Conservation (phyloP, 352 stramenopile species). For the Phytophthora fragariae region DNA sequence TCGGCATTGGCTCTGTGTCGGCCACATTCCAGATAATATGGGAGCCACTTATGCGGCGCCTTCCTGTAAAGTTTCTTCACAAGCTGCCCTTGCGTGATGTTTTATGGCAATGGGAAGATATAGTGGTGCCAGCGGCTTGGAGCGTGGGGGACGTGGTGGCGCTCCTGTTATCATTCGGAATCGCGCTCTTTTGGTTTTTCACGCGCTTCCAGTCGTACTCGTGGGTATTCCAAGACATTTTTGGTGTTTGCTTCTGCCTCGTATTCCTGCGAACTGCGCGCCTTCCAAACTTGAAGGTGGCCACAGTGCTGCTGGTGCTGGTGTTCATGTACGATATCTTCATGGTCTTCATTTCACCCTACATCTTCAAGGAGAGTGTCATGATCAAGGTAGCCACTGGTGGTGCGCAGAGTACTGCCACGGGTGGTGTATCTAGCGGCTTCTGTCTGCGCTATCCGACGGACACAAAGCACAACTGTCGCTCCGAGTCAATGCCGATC, state of each 20-base stretch:
- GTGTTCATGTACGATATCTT: constrained; percentile 98
- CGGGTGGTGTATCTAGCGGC: constrained; percentile 46
- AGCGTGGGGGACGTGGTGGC: constrained; percentile 91
- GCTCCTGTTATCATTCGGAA: constrained; percentile 58
- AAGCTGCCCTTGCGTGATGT: constrained; percentile 58
- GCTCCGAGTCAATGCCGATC: constrained; percentile 93
- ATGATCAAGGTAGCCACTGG: constrained; percentile 96
- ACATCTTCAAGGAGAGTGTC: constrained; percentile 91
- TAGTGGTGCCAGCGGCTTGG: constrained; percentile 67
- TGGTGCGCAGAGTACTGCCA: constrained; percentile 62
- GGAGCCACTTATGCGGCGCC: constrained; percentile 58
- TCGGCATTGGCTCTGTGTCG: constrained; percentile 65
- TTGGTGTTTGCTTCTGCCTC: constrained; percentile 94
- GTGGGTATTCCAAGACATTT: constrained; percentile 95
- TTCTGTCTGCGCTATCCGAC: constrained; percentile 83
- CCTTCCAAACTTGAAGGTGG: constrained; percentile 94
- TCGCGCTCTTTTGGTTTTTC: constrained; percentile 76
- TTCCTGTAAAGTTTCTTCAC: constrained; percentile 36
- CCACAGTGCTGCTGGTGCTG: constrained; percentile 90
- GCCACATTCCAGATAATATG: constrained; percentile 67
- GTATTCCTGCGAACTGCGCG: constrained; percentile 93
- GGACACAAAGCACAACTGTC: constrained; percentile 65
- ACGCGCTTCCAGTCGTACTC: constrained; percentile 79
- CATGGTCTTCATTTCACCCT: constrained; percentile 95
- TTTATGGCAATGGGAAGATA: constrained; percentile 48